A percentile compares a stretch with the other conserved stretches of the same genome.
These are phyloP conservation scores for Aspergillus saccharolyticus DNA, from an alignment of 495 filamentous ascomycete species.

Conservation along the genomic window DNA sequence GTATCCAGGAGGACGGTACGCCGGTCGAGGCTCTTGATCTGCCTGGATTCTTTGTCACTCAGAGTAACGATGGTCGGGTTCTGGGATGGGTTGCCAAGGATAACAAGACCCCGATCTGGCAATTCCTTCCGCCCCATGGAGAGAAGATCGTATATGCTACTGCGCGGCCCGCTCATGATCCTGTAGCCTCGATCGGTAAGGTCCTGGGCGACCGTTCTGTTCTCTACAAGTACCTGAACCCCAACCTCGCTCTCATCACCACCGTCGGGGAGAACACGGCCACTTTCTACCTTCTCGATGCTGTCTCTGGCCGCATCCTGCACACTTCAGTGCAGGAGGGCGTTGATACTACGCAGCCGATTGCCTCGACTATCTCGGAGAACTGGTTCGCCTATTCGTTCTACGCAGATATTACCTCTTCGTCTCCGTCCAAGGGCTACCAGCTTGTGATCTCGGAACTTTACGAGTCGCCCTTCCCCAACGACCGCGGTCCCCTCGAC, in stretches of 20 bases:
- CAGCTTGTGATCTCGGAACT: constrained; percentile 83
- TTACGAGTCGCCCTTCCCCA: constrained; percentile 76
- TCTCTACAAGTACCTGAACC: constrained; percentile 94
- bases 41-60: constrained; percentile 52
- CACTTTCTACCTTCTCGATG: constrained; percentile 78
- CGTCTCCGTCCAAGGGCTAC: constrained; percentile 69
- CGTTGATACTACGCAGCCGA: constrained; percentile 69
- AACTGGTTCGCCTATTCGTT: constrained; percentile 97
- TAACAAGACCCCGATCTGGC: constrained; percentile 59
- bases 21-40: constrained; percentile 26
- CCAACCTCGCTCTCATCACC: constrained; percentile 77
- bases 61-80: constrained; percentile 53
- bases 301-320: constrained; percentile 75
- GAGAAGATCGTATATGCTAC: constrained; percentile 64
- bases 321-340: constrained; percentile 63
- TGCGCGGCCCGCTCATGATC: constrained; percentile 68
- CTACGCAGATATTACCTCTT: constrained; percentile 52
- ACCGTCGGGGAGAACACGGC: constrained; percentile 57
- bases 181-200: constrained; percentile 89
- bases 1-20: constrained; percentile 33
- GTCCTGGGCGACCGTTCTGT: constrained; percentile 88
- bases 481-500: constrained; percentile 79
- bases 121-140: constrained; percentile 61
- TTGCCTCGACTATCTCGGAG: constrained; percentile 74
- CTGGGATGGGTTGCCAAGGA: constrained; percentile 52